phyloP scores from a whole-genome alignment of 108 stramenopile genomes.

The Ochromonas danica region DNA sequence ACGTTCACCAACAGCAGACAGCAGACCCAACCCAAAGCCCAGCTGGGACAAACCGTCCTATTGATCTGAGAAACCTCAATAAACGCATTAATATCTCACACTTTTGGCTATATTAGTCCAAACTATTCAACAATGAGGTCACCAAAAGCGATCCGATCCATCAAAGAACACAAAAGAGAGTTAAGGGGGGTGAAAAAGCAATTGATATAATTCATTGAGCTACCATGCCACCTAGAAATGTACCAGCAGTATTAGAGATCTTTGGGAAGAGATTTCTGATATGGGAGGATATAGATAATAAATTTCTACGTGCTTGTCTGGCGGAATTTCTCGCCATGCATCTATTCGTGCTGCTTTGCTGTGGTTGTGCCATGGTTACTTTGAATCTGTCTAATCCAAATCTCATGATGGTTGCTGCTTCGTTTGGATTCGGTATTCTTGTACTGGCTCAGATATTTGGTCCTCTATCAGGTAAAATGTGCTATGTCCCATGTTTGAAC shows the following conservation, averaged over 20 bases:
- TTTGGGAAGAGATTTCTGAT: neutral
- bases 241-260: slow-evolving; percentile 6
- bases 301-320: slow-evolving; percentile 30
- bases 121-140: no score
- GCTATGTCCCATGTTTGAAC: no score
- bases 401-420: slow-evolving; percentile 34
- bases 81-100: no score
- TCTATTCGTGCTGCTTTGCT: slow-evolving; percentile 32
- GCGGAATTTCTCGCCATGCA: slow-evolving; percentile 36
- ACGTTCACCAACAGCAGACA: no score
- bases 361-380: slow-evolving; percentile 39
- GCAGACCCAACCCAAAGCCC: no score
- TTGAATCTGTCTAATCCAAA: slow-evolving; percentile 20
- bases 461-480: slow-evolving; percentile 27
- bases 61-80: no score
- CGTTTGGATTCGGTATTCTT: slow-evolving; percentile 33
- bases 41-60: no score
- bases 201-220: no score
- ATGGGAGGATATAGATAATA: slow-evolving; percentile 35
- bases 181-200: no score
- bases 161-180: no score
- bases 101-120: no score
- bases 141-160: no score
- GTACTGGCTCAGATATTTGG: slow-evolving; percentile 28
- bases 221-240: neutral